A percentile compares a stretch with the other conserved stretches of the same genome.
Conservation (phyloP, 2,329 filamentous ascomycete species). For the Lachnellula cervina region DNA sequence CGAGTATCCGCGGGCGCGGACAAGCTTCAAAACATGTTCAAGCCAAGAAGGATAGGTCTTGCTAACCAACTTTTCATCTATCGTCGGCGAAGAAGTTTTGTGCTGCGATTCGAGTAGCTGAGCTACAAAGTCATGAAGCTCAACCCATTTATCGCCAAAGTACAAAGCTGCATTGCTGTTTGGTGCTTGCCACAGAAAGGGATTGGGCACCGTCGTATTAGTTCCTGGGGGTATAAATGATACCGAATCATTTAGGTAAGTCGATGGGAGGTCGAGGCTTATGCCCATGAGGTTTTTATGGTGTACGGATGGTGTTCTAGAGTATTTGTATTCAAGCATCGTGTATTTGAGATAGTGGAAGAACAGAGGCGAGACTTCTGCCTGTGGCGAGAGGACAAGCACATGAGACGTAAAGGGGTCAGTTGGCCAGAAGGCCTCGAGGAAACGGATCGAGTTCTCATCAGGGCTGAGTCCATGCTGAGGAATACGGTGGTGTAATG, state of each 20-base stretch:
- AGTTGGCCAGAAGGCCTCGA: constrained; percentile 84
- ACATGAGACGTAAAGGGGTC: constrained; percentile 64
- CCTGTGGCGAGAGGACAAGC: constrained; percentile 77
- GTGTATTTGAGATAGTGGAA: constrained; percentile 82
- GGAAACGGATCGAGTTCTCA: constrained; percentile 67
- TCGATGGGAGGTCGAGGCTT: constrained; percentile 68
- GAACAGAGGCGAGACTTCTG: constrained; percentile 74
- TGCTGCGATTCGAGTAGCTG: constrained; percentile 26
- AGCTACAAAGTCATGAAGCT: constrained; percentile 76
- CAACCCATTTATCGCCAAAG: constrained; percentile 80
- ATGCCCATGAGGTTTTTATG: constrained; percentile 65
- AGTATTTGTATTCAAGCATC: constrained; percentile 74
- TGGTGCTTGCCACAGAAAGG: constrained; percentile 80
- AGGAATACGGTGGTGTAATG: constrained; percentile 69
- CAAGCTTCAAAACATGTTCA: constrained; percentile 72
- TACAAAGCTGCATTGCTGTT: constrained; percentile 77
- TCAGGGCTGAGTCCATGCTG: constrained; percentile 55
- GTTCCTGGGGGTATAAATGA: constrained; percentile 45
- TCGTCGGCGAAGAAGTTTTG: constrained; percentile 37
- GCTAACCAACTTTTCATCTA: constrained; percentile 56
- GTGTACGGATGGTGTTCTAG: constrained; percentile 45
- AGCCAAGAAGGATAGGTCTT: constrained; percentile 70
- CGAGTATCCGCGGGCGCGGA: constrained; percentile 70
- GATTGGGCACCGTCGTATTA: constrained; percentile 7
- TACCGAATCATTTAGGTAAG: constrained; percentile 55